A percentile compares a stretch with the other conserved stretches of the same genome.
Evolutionary conservation across 208 protist genomes (phyloP).

Genomic region (Crithidia mellificae): DNA sequence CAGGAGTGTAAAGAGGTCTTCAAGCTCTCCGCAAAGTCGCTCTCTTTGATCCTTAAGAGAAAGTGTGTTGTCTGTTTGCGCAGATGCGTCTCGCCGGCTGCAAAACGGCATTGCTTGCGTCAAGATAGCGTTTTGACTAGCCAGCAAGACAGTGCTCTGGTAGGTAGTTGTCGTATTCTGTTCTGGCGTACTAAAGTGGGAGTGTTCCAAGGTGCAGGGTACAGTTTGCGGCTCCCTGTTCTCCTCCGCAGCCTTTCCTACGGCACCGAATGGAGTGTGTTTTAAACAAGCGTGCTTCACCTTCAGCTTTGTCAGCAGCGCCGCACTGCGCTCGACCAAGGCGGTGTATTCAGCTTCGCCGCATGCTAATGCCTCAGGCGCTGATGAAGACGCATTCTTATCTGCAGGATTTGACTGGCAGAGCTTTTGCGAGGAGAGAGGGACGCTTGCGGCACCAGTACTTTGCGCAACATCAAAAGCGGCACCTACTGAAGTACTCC

Average conservation of each 20-base stretch:
- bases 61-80: conserved; percentile 10
- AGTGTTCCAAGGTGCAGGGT: conserved; percentile 10
- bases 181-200: background rate
- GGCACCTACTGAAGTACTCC: conserved; percentile 8
- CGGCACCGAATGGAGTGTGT: background rate
- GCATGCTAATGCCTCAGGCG: background rate
- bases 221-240: conserved; percentile 19
- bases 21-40: conserved; percentile 43
- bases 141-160: background rate
- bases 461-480: background rate
- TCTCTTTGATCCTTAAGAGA: conserved; percentile 19
- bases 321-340: conserved; percentile 32
- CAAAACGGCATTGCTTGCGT: background rate
- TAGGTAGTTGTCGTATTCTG: background rate
- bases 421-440: too few species aligned
- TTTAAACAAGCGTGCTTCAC: background rate
- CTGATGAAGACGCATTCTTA: background rate
- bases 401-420: too few species aligned
- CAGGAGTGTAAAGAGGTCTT: conserved; percentile 65
- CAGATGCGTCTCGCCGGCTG: background rate
- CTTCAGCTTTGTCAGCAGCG: conserved; percentile 27
- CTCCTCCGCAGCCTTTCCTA: background rate
- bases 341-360: conserved; percentile 27
- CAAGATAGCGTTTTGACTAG: background rate
- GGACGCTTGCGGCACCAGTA: background rate